Percentiles rank a stretch among this genome's conserved stretches.
Conservation (phyloP, 257 asterid species). For the Galeopsis tetrahit region DNA sequence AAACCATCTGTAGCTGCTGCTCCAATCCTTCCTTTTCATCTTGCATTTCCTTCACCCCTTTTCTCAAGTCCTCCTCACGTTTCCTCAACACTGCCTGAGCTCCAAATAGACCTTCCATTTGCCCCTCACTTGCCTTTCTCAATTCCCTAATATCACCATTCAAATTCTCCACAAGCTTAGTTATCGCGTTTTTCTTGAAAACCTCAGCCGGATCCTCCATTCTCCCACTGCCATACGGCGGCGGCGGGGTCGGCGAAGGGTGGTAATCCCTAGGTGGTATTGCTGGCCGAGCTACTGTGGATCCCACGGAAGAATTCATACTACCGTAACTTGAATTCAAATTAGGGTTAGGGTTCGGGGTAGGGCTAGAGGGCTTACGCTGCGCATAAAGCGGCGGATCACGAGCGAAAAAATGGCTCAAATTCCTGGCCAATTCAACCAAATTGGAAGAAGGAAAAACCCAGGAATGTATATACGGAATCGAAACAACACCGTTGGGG, state of each 20-base stretch:
- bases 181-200: constrained; percentile 60
- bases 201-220: constrained; percentile 77
- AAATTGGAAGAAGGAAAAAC: constrained; percentile 83
- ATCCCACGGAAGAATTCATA: constrained; percentile 45
- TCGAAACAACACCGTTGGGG: constrained; percentile 83
- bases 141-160: constrained; percentile 65
- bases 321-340: constrained; percentile 43
- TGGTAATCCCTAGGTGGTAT: constrained; percentile 74
- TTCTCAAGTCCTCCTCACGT: constrained; percentile 67
- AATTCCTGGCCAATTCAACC: constrained; percentile 69
- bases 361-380: constrained; percentile 45
- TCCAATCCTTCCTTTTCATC: constrained; percentile 92
- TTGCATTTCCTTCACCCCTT: constrained; percentile 81
- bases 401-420: constrained; percentile 67
- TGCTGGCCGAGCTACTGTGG: constrained; percentile 52
- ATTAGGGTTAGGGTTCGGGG: constrained; percentile 35
- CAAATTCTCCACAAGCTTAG: constrained; percentile 62
- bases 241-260: constrained; percentile 60
- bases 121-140: constrained; percentile 69
- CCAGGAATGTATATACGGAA: constrained; percentile 83
- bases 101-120: constrained; percentile 84
- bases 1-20: constrained; percentile 84
- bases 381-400: constrained; percentile 92
- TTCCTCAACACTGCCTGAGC: constrained; percentile 68
- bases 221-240: constrained; percentile 63